A percentile compares a stretch with the other conserved stretches of the same genome.
Conservation (phyloP, 805 yeast species). For the Saccharomyces cerevisiae region DNA sequence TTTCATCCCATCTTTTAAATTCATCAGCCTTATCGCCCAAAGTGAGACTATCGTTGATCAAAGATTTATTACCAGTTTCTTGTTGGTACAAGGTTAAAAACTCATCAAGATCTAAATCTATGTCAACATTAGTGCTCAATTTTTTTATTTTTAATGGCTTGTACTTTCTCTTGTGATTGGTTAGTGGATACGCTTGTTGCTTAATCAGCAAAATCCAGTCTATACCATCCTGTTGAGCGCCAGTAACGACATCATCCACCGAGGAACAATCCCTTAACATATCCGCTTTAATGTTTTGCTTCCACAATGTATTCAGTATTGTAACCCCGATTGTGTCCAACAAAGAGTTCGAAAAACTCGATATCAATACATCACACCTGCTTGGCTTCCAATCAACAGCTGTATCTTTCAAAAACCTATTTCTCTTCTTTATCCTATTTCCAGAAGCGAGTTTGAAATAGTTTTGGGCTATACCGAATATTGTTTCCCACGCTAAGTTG, state of each 20-base stretch:
- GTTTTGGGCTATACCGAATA: constrained; percentile 44
- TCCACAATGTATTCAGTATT: constrained; percentile 62
- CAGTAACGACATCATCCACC: constrained; percentile 57
- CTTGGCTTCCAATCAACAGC: constrained; percentile 43
- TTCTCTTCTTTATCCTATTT: constrained; percentile 30
- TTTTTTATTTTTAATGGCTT: constrained; percentile 73
- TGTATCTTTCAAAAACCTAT: constrained; percentile 29
- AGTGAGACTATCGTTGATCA: constrained; percentile 8
- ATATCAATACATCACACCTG: constrained; percentile 75
- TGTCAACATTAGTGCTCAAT: constrained; percentile 49
- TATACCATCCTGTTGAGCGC: constrained; percentile 62
- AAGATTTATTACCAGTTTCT: constrained; percentile 17
- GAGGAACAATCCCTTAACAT: constrained; percentile 37
- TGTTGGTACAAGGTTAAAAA: constrained; percentile 39
- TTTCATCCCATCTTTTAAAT: constrained; percentile 22
- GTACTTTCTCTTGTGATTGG: constrained; percentile 41
- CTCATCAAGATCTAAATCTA: constrained; percentile 68
- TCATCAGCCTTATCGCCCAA: constrained; percentile 22
- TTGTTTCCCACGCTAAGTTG: constrained; percentile 65
- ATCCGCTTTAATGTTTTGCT: constrained; percentile 72
- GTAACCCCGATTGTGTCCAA: constrained; percentile 57
- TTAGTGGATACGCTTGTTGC: constrained; percentile 40
- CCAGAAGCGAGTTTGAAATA: constrained; percentile 35
- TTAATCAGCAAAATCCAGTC: constrained; percentile 72
- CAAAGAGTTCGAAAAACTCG: constrained; percentile 52